A percentile compares a stretch with the other conserved stretches of the same genome.
phyloP scores from a whole-genome alignment of 768 basidiomycete species.

The Boletus coccyginus region DNA sequence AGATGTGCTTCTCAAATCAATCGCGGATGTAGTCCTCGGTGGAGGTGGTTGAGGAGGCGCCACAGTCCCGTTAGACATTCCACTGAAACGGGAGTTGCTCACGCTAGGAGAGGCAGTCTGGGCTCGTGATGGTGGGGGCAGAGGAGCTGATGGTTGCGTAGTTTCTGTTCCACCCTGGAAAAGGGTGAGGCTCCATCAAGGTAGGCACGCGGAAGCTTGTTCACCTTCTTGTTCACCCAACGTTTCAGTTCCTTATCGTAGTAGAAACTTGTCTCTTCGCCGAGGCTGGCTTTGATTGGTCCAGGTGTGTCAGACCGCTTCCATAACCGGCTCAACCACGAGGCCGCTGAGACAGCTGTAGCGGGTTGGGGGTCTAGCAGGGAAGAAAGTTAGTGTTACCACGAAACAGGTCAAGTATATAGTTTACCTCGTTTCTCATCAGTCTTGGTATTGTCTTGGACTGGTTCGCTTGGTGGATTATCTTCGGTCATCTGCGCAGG shows the following conservation, averaged over 20 bases:
- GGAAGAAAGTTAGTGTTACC: neutral
- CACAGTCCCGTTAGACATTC: constrained; percentile 22
- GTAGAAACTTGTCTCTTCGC: constrained; percentile 86
- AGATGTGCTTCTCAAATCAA: constrained; percentile 50
- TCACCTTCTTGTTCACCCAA: constrained; percentile 94
- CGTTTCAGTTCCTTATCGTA: constrained; percentile 94
- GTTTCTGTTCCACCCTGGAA: constrained; percentile 53
- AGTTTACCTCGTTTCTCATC: constrained; percentile 34
- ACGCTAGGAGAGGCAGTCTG: constrained; percentile 82
- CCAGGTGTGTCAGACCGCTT: constrained; percentile 62
- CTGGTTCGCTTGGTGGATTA: constrained; percentile 18
- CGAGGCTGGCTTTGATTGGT: constrained; percentile 88
- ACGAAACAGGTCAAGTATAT: neutral
- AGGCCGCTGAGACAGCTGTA: constrained; percentile 39
- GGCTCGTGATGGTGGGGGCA: constrained; percentile 79
- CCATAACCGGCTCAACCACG: constrained; percentile 86
- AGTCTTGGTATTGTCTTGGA: constrained; percentile 14
- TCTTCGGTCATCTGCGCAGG: constrained; percentile 30
- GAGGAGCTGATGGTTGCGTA: constrained; percentile 52
- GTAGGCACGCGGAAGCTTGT: constrained; percentile 5
- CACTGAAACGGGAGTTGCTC: constrained; percentile 35
- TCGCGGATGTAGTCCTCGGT: constrained; percentile 59
- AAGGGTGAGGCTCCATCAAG: neutral
- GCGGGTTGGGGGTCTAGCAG: constrained; percentile 12
- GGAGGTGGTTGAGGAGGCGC: constrained; percentile 17